Base-by-base conservation (phyloP, 208 protist species). In the Trypanosoma congolense region DNA sequence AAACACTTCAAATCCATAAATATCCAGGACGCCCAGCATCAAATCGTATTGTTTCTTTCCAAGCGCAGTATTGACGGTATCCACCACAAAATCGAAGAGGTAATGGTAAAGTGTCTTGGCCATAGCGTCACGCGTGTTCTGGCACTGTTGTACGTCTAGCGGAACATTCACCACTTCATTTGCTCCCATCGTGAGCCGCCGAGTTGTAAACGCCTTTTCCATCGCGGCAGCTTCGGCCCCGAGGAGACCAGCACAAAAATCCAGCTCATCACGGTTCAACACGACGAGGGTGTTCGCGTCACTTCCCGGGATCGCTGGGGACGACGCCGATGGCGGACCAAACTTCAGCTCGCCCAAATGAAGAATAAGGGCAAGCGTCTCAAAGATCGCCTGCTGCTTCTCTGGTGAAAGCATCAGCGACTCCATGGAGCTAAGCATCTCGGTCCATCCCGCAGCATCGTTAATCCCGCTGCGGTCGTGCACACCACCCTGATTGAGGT, bases 1-100 rank as follows among this genome's bases (percentile, higher is more conserved):
- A 68, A 98, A 98, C 29, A 97, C 95, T 67, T 98, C 97, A 77
- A 98, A 98, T 35, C 96, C 96, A 65, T 97, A 98, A 73, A 98
- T 98, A 65, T 98, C 95, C 12, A 98, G 67, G 56, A 98, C 89
- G 33, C 92, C 92, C 24, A 97, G 79, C 73, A 90, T 89, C 22
- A 98, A 60, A 0, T 77, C 69, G 28, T 83, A 64, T 18, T 52
- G 41, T 16, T 77, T 82, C 56, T 71, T 78, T 36, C 70, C 71
- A n/a, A 97, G 88, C 2, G 84, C 84, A 43, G 73, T 62, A 72
- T 99, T 99, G 33, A 98, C 92, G n/a, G 65, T 65, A 19, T 65
- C 54, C n/a, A 98, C 93, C 4, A 98, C 71, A 84, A 93, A 98
- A 65, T 98, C 90, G 63, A 99, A 99, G 35, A 98, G 47, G 31